Evolutionary conservation across 2,329 filamentous ascomycete species (phyloP).

Genomic region (Sordariomycetes sp.): DNA sequence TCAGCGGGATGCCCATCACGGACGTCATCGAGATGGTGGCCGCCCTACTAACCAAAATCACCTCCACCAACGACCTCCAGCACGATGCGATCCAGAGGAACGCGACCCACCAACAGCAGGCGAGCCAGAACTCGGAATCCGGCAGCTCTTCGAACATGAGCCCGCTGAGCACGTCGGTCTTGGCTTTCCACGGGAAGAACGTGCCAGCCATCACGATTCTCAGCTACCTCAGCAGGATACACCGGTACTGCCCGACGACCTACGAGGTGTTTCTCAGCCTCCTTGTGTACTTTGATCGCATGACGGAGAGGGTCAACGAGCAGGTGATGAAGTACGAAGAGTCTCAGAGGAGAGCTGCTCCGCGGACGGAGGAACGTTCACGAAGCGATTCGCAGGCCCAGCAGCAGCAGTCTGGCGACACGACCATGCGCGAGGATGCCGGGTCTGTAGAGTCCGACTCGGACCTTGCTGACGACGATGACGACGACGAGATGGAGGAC

Average conservation of each 20-base stretch:
- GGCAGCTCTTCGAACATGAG: constrained; percentile 49
- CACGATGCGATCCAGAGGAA: constrained; percentile 82
- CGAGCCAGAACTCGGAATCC: constrained; percentile 31
- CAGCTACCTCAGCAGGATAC: constrained; percentile 90
- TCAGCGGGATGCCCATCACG: constrained; percentile 92
- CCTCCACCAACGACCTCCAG: constrained; percentile 87
- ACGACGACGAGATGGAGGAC: constrained; percentile 24
- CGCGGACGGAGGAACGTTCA: neutral
- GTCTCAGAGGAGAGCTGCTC: constrained; percentile 24
- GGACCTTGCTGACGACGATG: constrained; percentile 35
- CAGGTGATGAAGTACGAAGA: constrained; percentile 60
- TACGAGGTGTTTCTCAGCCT: constrained; percentile 96
- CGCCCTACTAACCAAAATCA: constrained; percentile 91
- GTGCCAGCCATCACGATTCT: constrained; percentile 94
- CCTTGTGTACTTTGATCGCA: constrained; percentile 95
- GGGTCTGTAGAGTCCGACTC: constrained; percentile 35
- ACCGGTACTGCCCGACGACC: constrained; percentile 97
- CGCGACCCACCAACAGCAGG: constrained; percentile 46
- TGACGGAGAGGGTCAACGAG: constrained; percentile 92
- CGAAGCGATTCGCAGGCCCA: constrained; percentile 1
- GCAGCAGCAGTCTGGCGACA: neutral
- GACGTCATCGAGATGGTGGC: constrained; percentile 99
- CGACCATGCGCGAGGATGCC: constrained; percentile 15
- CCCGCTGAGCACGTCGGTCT: constrained; percentile 53
- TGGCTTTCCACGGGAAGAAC: constrained; percentile 97